Evolutionary conservation across 495 filamentous ascomycete species (phyloP).

Genomic region (Oleoguttula mirabilis): DNA sequence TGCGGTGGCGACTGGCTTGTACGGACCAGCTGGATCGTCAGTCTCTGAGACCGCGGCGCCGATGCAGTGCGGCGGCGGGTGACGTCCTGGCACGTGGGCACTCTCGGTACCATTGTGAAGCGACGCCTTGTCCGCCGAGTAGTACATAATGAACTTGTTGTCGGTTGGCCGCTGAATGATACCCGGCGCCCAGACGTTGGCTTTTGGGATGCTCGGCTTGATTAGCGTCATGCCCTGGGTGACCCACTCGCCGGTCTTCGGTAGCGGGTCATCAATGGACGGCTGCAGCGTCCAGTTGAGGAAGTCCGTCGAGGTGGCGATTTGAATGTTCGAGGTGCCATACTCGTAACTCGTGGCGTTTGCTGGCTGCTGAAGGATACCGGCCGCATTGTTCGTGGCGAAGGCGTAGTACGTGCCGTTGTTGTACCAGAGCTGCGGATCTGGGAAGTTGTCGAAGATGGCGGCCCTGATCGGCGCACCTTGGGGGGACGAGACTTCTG

Average conservation of each 20-base stretch:
- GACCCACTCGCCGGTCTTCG: slow-evolving; percentile 16
- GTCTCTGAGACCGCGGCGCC: slow-evolving; percentile 17
- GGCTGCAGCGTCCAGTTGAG: slow-evolving; percentile 12
- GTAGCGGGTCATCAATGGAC: slow-evolving; percentile 18
- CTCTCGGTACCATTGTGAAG: slow-evolving; percentile 6
- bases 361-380: slow-evolving; percentile 13
- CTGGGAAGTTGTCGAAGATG: slow-evolving; percentile 21
- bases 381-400: slow-evolving; percentile 25
- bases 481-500: background rate
- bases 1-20: slow-evolving; percentile 13
- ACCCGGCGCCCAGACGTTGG: slow-evolving; percentile 23
- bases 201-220: slow-evolving; percentile 6
- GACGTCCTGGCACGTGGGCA: background rate
- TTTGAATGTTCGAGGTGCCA: slow-evolving; percentile 22
- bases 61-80: slow-evolving; percentile 23
- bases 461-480: slow-evolving; percentile 5
- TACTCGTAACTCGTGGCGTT: slow-evolving; percentile 14
- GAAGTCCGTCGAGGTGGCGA: slow-evolving; percentile 22
- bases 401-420: slow-evolving; percentile 21
- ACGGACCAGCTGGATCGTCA: slow-evolving; percentile 20
- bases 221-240: slow-evolving; percentile 4
- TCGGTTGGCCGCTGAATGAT: slow-evolving; percentile 10
- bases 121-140: slow-evolving; percentile 13
- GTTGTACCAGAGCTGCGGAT: slow-evolving; percentile 19
- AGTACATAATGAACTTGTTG: slow-evolving; percentile 24